A percentile compares a stretch with the other conserved stretches of the same genome.
Conservation (phyloP, 352 stramenopile species). For the Peronosclerospora sorghi region DNA sequence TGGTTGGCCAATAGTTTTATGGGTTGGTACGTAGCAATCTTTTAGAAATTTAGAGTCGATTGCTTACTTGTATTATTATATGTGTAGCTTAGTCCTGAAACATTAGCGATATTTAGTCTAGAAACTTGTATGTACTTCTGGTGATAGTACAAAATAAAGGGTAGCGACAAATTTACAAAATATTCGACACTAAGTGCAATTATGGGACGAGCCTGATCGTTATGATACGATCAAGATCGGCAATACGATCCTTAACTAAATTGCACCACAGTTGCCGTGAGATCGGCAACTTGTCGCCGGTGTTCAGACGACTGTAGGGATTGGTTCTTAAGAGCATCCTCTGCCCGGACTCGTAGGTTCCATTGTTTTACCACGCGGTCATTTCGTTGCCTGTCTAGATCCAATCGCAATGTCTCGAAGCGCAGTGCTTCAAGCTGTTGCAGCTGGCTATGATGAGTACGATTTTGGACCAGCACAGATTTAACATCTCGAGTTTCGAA, state of each 20-base stretch:
- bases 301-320: slow-evolving; percentile 76
- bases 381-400: slow-evolving; percentile 68
- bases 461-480: slow-evolving; percentile 80
- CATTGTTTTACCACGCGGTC: slow-evolving; percentile 72
- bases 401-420: slow-evolving; percentile 64
- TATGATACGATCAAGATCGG: slow-evolving; percentile 84
- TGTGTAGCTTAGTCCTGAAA: too few species aligned
- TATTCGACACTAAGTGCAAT: too few species aligned
- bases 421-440: slow-evolving; percentile 75
- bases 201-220: too few species aligned
- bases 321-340: slow-evolving; percentile 89
- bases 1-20: too few species aligned
- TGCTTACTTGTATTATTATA: too few species aligned
- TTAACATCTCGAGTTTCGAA: slow-evolving; percentile 77
- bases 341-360: slow-evolving; percentile 78
- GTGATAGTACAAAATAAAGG: too few species aligned
- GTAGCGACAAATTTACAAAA: too few species aligned
- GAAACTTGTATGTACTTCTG: too few species aligned
- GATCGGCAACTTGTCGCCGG: slow-evolving; percentile 63
- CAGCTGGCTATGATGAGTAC: slow-evolving; percentile 67
- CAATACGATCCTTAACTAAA: slow-evolving; percentile 73
- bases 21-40: too few species aligned
- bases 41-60: too few species aligned
- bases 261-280: slow-evolving; percentile 53
- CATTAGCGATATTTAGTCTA: too few species aligned